Evolutionary conservation across 768 basidiomycete genomes (phyloP).

Genomic region (Tricholoma hemisulphureum): DNA sequence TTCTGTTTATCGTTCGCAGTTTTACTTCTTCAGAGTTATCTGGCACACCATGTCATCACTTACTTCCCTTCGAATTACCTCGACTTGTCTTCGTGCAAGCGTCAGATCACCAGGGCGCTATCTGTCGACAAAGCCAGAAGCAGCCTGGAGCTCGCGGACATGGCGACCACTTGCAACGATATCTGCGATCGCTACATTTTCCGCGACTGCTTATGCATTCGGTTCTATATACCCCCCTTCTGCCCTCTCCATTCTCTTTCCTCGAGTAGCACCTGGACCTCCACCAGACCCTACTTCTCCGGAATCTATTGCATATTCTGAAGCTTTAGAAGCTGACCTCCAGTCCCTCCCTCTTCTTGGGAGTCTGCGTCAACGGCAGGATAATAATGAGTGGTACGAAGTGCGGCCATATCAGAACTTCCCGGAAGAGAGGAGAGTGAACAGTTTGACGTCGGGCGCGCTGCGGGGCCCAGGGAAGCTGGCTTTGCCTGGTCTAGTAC

Average conservation of each 20-base stretch:
- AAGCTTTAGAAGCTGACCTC: constrained; percentile 63
- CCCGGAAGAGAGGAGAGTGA: constrained; percentile 72
- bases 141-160: constrained; percentile 15
- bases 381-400: constrained; percentile 71
- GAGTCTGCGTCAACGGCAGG: constrained; percentile 47
- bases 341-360: constrained; percentile 67
- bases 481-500: constrained; percentile 74
- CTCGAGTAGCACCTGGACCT: constrained; percentile 74
- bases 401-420: constrained; percentile 68
- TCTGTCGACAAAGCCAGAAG: constrained; percentile 9
- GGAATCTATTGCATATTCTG: constrained; percentile 56
- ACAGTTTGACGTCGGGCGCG: constrained; percentile 81
- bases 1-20: too few species aligned
- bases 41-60: constrained; percentile 9
- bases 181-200: constrained; percentile 32
- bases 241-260: constrained; percentile 66
- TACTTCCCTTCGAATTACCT: constrained; percentile 8
- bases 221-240: constrained; percentile 75
- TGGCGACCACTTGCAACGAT: constrained; percentile 27
- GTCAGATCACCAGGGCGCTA: not conserved
- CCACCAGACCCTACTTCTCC: constrained; percentile 49
- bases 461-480: constrained; percentile 87
- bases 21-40: too few species aligned
- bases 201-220: constrained; percentile 43
- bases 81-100: not conserved